phyloP scores from a whole-genome alignment of 1,139 yeast species.

The Saccharomyces hybrid region DNA sequence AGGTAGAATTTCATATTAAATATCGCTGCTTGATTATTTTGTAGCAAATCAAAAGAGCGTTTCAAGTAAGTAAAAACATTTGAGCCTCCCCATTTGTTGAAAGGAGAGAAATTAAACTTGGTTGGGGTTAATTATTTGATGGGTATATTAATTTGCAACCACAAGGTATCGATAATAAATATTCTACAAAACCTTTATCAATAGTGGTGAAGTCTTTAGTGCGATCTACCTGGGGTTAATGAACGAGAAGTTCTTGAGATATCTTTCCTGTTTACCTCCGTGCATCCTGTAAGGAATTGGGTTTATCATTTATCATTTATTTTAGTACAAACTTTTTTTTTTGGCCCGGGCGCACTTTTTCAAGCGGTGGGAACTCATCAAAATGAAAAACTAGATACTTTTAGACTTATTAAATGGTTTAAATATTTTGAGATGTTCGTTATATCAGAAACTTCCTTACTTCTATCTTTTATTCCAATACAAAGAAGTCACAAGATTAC shows the following conservation, averaged over 20 bases:
- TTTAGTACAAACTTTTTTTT: not conserved
- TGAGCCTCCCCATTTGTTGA: not conserved
- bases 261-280: not conserved
- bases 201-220: not conserved
- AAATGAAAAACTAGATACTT: not conserved
- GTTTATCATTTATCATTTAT: not conserved
- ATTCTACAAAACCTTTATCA: not conserved
- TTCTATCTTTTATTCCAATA: too few species aligned
- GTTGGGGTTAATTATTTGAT: not conserved
- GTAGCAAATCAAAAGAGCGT: not conserved
- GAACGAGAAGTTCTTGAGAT: not conserved
- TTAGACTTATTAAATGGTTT: not conserved
- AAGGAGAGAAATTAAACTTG: not conserved
- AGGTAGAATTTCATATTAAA: not conserved
- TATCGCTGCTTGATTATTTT: not conserved
- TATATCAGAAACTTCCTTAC: not conserved
- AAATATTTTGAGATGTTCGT: not conserved
- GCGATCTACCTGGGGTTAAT: not conserved
- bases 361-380: not conserved
- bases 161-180: not conserved
- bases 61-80: not conserved
- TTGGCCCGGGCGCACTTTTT: not conserved
- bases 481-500: conserved; percentile 5
- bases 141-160: not conserved
- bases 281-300: not conserved